A percentile compares a stretch with the other conserved stretches of the same genome.
These are phyloP conservation scores for Chytriomyces hyalinus DNA, from an alignment of 192 early-diverging fungal species.

Conservation along the genomic window DNA sequence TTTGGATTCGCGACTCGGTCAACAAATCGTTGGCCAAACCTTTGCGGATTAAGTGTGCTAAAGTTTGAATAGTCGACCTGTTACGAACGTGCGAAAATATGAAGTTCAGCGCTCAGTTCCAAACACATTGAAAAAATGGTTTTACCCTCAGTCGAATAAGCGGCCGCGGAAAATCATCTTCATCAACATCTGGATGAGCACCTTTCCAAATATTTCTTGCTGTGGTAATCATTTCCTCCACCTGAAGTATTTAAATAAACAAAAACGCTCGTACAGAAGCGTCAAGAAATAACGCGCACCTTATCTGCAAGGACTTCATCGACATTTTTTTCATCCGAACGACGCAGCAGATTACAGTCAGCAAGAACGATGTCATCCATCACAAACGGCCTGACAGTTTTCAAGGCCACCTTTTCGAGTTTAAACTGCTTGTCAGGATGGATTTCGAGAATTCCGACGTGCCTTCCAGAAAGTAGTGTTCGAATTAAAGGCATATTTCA, in stretches of 20 bases:
- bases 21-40: constrained; percentile 82
- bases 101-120: neutral
- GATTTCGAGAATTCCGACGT: constrained; percentile 69
- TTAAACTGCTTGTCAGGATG: constrained; percentile 64
- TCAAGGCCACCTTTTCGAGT: constrained; percentile 75
- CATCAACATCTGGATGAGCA: constrained; percentile 41
- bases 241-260: constrained; percentile 23
- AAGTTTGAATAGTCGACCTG: constrained; percentile 89
- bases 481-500: constrained; percentile 1
- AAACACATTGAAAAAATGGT: too few relatives aligned
- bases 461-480: constrained; percentile 32
- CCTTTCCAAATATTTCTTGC: constrained; percentile 67
- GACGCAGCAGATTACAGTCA: constrained; percentile 39
- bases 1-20: constrained; percentile 85
- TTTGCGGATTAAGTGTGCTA: constrained; percentile 81
- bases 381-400: constrained; percentile 86
- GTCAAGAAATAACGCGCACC: constrained; percentile 35
- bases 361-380: constrained; percentile 73
- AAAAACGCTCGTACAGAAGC: neutral
- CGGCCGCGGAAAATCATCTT: constrained; percentile 63
- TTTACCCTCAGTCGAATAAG: constrained; percentile 69
- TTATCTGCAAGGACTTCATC: constrained; percentile 60
- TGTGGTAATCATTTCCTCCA: constrained; percentile 66
- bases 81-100: neutral
- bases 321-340: constrained; percentile 62